Conservation (phyloP, 2,329 filamentous ascomycete genomes). For the Aspergillus sp. region DNA sequence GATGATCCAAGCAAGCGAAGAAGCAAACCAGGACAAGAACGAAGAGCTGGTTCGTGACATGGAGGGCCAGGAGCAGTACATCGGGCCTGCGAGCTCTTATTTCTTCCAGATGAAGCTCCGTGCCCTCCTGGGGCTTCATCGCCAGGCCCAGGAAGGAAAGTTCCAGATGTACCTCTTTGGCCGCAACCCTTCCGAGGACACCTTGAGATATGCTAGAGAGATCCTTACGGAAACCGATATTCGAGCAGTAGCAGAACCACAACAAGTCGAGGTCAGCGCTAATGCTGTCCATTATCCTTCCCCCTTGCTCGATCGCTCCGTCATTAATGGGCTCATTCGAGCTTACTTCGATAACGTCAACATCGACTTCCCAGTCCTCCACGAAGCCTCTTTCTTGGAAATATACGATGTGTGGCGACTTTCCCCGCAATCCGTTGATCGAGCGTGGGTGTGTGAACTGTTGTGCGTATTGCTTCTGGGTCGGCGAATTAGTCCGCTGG, state of each 20-base stretch:
- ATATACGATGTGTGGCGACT: background rate
- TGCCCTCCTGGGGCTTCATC: background rate
- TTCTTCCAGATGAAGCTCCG: background rate
- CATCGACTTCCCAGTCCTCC: background rate
- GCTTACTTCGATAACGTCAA: background rate
- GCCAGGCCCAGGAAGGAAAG: background rate
- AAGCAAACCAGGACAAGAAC: background rate
- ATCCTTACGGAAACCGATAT: background rate
- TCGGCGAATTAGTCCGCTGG: too few relatives aligned
- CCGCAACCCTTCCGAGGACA: background rate
- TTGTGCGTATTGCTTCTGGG: too few relatives aligned
- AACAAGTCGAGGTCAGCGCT: background rate
- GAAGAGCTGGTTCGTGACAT: background rate
- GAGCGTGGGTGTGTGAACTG: background rate
- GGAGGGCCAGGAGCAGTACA: background rate
- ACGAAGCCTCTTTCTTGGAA: background rate
- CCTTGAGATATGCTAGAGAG: background rate
- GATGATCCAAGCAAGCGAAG: background rate
- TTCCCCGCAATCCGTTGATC: background rate
- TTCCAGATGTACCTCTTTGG: background rate
- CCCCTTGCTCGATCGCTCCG: background rate
- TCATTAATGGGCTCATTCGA: background rate
- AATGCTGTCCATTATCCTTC: background rate
- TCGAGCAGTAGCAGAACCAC: background rate
- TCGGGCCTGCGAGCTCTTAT: background rate